Conservation (phyloP, 129 eudicot genomes). For the Chrysanthemum seticuspe region DNA sequence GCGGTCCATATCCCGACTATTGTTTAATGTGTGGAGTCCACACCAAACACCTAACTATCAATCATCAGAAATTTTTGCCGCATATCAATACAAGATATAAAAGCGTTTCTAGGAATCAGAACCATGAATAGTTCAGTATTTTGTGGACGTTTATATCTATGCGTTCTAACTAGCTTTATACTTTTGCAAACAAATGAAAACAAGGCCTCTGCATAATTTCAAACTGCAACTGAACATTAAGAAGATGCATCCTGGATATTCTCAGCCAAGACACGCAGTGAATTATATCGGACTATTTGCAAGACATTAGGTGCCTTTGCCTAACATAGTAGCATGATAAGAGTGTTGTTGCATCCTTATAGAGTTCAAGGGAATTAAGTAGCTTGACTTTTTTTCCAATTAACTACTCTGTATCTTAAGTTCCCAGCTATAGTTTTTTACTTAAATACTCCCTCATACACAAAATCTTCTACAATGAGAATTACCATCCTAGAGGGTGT, state of each 20-base stretch:
- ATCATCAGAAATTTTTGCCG: background rate
- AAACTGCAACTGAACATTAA: background rate
- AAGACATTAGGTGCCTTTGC: no score
- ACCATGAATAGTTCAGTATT: background rate
- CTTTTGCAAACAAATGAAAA: background rate
- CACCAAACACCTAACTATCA: background rate
- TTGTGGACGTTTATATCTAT: background rate
- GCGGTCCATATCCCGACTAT: background rate
- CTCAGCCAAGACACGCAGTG: slow-evolving; percentile 9
- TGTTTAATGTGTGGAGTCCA: background rate
- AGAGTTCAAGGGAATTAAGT: background rate
- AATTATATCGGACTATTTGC: background rate
- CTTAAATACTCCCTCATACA: slow-evolving; percentile 2
- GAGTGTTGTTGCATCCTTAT: background rate
- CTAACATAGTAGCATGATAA: no score
- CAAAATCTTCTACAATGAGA: slow-evolving; percentile 7
- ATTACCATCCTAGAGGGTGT: background rate
- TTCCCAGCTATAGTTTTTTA: background rate
- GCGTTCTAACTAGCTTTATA: background rate
- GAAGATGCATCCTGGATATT: background rate
- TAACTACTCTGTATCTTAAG: background rate
- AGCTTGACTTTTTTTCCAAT: background rate
- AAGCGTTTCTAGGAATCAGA: slow-evolving; percentile 4
- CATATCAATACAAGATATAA: background rate
- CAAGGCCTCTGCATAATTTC: slow-evolving; percentile 2